Evolutionary conservation across 257 asterid species (phyloP).

Genomic region (Ilex asprella): DNA sequence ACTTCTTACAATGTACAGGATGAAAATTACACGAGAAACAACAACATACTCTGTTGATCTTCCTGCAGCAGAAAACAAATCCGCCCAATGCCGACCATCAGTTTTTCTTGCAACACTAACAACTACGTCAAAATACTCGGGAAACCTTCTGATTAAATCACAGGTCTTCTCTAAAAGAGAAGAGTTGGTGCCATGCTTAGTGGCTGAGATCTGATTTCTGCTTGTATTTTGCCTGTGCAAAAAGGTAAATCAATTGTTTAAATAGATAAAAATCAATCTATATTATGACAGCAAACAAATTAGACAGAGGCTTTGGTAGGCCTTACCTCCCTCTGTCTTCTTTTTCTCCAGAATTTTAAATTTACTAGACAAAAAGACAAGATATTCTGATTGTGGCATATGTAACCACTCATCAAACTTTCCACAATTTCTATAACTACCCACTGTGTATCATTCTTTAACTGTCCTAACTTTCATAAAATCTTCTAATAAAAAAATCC

Average conservation of each 20-base stretch:
- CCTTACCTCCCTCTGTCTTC: no score
- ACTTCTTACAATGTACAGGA: not conserved
- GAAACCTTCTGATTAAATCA: slow-evolving; percentile 85
- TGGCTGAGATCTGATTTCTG: slow-evolving; percentile 48
- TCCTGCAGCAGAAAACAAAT: slow-evolving; percentile 94
- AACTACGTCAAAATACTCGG: slow-evolving; percentile 95
- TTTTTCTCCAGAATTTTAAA: no score
- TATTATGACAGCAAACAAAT: no score
- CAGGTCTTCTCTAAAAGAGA: slow-evolving; percentile 93
- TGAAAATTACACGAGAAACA: slow-evolving; percentile 11
- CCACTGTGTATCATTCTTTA: no score
- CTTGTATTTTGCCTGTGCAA: slow-evolving; percentile 60
- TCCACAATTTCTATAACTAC: no score
- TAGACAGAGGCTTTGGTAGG: no score
- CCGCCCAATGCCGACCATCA: slow-evolving; percentile 99
- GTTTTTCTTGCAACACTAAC: slow-evolving; percentile 99
- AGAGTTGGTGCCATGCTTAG: slow-evolving; percentile 28
- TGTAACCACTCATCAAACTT: not conserved
- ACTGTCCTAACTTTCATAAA: no score
- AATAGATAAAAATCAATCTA: not conserved
- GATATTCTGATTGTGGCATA: not conserved
- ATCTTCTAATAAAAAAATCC: no score
- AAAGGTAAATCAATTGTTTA: not conserved
- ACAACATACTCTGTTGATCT: slow-evolving; percentile 88
- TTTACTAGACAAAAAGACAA: no score